Evolutionary conservation across 140 eudicot species (phyloP).

Genomic region (Ambrosia hybrid): DNA sequence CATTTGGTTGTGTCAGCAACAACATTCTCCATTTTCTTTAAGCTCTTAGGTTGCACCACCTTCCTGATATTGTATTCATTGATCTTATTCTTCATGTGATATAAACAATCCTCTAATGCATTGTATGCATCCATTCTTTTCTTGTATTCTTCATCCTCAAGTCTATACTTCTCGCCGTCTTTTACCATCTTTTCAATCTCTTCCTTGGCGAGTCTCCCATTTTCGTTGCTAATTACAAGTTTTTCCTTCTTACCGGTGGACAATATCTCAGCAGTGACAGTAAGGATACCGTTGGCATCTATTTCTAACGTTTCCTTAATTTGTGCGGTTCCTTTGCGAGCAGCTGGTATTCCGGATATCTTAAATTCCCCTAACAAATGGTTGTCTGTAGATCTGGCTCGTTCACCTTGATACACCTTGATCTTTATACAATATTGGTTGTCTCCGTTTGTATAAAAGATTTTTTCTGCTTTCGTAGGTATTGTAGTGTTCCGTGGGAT

Average conservation of each 20-base stretch:
- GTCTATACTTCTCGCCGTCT: conserved; percentile 11
- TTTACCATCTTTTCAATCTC: conserved; percentile 27
- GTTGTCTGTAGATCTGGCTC: conserved; percentile 17
- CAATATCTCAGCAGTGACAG: conserved; percentile 23
- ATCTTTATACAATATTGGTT: not conserved
- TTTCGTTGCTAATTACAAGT: conserved; percentile 10
- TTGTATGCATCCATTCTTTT: conserved; percentile 8
- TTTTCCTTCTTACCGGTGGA: conserved; percentile 8
- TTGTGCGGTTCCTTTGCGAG: conserved; percentile 4
- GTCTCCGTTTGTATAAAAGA: not conserved
- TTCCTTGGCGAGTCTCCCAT: conserved; percentile 17
- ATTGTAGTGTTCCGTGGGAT: conserved; percentile 36
- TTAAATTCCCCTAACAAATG: conserved; percentile 3
- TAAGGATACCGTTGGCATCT: conserved; percentile 27
- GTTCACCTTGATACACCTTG: conserved; percentile 33
- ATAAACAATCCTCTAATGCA: conserved; percentile 24
- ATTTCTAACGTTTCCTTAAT: conserved; percentile 1
- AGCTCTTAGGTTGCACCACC: not conserved
- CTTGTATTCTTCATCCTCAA: conserved; percentile 19
- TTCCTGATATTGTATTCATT: conserved; percentile 16
- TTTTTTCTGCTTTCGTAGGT: conserved; percentile 16
- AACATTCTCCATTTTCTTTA: conserved; percentile 18
- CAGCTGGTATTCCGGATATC: conserved; percentile 22
- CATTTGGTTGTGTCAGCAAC: conserved; percentile 24
- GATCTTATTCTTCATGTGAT: conserved; percentile 14